These are phyloP conservation scores for Mycena metata DNA, from an alignment of 768 basidiomycete genomes.

Conservation along the genomic window DNA sequence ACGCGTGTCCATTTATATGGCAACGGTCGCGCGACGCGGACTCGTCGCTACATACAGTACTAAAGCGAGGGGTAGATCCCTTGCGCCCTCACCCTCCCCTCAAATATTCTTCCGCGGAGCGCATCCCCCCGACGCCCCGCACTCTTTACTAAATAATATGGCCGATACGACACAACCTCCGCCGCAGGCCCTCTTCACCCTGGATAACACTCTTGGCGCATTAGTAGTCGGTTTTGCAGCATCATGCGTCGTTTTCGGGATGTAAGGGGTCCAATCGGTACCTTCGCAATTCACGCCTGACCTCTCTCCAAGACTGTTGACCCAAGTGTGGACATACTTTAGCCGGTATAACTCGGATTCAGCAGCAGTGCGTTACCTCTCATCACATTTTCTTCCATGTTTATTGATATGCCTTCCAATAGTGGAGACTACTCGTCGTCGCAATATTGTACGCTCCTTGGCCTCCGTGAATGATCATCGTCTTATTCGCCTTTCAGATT, in stretches of 20 bases:
- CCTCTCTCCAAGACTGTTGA: conserved; percentile 46
- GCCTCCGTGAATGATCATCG: not conserved
- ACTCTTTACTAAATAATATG: not conserved
- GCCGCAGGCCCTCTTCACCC: conserved; percentile 33
- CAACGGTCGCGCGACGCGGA: too few relatives aligned
- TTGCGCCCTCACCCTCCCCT: too few relatives aligned
- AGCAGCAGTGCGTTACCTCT: not conserved
- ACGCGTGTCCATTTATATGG: too few relatives aligned
- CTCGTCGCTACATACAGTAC: too few relatives aligned
- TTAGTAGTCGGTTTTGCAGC: conserved; percentile 69
- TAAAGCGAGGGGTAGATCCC: too few relatives aligned
- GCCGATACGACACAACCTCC: not conserved
- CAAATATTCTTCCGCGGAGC: too few relatives aligned
- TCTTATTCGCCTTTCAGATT: conserved; percentile 50
- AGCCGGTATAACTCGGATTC: conserved; percentile 65
- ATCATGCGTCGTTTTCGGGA: conserved; percentile 67
- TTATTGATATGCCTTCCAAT: not conserved
- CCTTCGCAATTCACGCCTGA: not conserved
- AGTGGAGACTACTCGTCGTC: conserved; percentile 43
- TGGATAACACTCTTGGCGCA: conserved; percentile 71
- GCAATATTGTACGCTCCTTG: conserved; percentile 50
- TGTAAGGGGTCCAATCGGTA: conserved; percentile 39
- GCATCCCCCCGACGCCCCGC: too few relatives aligned
- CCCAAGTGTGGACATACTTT: conserved; percentile 70
- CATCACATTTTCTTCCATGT: not conserved